A percentile compares a stretch with the other conserved stretches of the same genome.
Conservation (phyloP, 768 basidiomycete species). For the Terana coerulea region DNA sequence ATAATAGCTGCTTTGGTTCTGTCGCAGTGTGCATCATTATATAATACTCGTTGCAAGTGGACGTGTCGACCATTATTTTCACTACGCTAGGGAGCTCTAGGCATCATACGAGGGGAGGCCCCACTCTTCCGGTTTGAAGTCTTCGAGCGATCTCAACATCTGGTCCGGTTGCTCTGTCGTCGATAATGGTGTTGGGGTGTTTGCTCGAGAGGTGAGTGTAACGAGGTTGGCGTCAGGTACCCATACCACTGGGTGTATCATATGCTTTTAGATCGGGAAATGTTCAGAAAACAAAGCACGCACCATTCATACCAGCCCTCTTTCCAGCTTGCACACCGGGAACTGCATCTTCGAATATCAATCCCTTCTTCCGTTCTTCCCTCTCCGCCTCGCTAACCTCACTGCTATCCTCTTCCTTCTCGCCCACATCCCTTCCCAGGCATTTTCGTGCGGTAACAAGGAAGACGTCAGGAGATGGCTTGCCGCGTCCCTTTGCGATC, state of each 20-base stretch:
- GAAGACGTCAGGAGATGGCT: conserved; percentile 82
- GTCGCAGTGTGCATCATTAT: too few relatives aligned
- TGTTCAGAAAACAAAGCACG: too few relatives aligned
- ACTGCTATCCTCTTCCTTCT: conserved; percentile 30
- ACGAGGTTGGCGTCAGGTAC: conserved; percentile 73
- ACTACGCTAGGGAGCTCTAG: too few relatives aligned
- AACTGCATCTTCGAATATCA: conserved; percentile 82
- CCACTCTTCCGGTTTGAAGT: conserved; percentile 81
- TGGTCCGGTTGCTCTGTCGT: conserved; percentile 55
- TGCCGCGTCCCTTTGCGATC: conserved; percentile 47
- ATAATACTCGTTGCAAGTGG: too few relatives aligned
- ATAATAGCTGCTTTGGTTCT: too few relatives aligned
- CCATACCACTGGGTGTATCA: conserved; percentile 62
- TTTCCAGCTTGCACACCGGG: conserved; percentile 78
- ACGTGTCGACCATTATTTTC: too few relatives aligned
- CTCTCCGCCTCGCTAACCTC: conserved; percentile 32
- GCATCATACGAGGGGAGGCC: conserved; percentile 65
- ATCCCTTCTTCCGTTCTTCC: conserved; percentile 53
- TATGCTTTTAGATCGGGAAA: not conserved
- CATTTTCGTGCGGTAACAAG: conserved; percentile 63
- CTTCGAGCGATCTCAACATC: conserved; percentile 56
- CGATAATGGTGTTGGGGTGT: conserved; percentile 25
- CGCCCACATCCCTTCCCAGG: conserved; percentile 54
- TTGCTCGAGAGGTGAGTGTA: conserved; percentile 26
- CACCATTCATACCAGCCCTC: conserved; percentile 84